Evolutionary conservation across 192 early-diverging fungal genomes (phyloP), one percentile per base, ranked within the genome.

Genomic region (Backusella mclennaniae): DNA sequence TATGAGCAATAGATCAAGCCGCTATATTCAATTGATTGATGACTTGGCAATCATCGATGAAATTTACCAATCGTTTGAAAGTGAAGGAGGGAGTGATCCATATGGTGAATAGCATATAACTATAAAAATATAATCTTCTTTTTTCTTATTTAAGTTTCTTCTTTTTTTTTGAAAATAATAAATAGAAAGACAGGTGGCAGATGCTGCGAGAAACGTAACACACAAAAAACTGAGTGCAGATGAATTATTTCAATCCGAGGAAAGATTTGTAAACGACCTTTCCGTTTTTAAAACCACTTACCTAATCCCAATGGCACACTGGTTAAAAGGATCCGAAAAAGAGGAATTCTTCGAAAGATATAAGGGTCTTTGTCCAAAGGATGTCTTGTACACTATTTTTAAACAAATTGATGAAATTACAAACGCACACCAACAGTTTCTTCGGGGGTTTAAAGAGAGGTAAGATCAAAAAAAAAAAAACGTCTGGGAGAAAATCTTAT

Each of bases 31-130:
- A 19, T 44, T 72, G 9, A 44, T 72, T 39, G 42, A 49, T 46
- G 70, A 72, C 33, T 49, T 72, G 11, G 39, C 70, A 14, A 72
- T 72, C 21, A 72, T 72, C 2, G 70, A 72, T 29, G 70, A 72
- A 26, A 31, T 72, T 29, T 72, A 49, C 17, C 39, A 52, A 19
- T 42, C 38, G 9, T 72, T 46, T 72, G 70, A 42, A 6, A 53
- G 5, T 19, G 70, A 72, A 7, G 70, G 29, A 23, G 68, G 42
- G 9, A 21, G 0, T 11, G 35, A 36, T 19, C 23, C 15, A 8
- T 72, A 72, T 53, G 70, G 70, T 72, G 46, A 42, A 71, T 35
- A 42, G 4, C 39, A 38, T 38, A 69, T 1, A 69, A 69, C 14
- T 23, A 3, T 39, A 69, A 21, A 35, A 26, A 38, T 23, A 23